Percentiles rank a stretch among this genome's conserved stretches.
These are phyloP conservation scores for Erigeron canadensis DNA, from an alignment of 129 eudicot species.

Conservation along the genomic window DNA sequence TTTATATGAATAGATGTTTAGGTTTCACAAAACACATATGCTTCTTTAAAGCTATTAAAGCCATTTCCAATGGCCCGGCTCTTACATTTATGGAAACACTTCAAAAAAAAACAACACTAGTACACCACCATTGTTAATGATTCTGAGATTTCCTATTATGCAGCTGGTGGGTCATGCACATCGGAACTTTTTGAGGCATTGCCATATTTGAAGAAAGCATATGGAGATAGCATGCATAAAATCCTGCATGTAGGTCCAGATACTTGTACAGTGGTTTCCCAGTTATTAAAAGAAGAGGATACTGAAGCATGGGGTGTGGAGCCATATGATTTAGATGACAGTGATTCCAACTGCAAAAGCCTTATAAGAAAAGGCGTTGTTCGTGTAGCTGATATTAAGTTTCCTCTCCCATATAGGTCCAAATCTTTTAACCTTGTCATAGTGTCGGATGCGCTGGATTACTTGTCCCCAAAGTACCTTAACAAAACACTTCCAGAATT, in stretches of 20 bases:
- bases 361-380: conserved; percentile 74
- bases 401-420: conserved; percentile 70
- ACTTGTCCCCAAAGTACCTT: conserved; percentile 80
- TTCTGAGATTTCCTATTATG: conserved; percentile 17
- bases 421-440: conserved; percentile 79
- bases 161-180: conserved; percentile 70
- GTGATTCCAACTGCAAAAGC: conserved; percentile 61
- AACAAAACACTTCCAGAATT: conserved; percentile 81
- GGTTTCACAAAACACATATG: too few species aligned
- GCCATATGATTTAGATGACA: conserved; percentile 82
- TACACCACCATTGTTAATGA: too few species aligned
- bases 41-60: background rate
- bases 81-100: too few species aligned
- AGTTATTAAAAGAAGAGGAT: conserved; percentile 71
- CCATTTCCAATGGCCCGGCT: too few species aligned
- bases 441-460: conserved; percentile 83
- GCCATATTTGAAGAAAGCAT: conserved; percentile 69
- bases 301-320: conserved; percentile 95
- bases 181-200: conserved; percentile 51
- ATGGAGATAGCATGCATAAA: conserved; percentile 75
- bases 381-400: conserved; percentile 84
- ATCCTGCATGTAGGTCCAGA: conserved; percentile 89
- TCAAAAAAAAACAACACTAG: too few species aligned
- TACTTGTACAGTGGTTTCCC: conserved; percentile 77
- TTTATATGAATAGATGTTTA: background rate